Evolutionary conservation across 305 asterid species (phyloP), one percentile per base, ranked within the genome.

Genomic region (Fraxinus dipetala): DNA sequence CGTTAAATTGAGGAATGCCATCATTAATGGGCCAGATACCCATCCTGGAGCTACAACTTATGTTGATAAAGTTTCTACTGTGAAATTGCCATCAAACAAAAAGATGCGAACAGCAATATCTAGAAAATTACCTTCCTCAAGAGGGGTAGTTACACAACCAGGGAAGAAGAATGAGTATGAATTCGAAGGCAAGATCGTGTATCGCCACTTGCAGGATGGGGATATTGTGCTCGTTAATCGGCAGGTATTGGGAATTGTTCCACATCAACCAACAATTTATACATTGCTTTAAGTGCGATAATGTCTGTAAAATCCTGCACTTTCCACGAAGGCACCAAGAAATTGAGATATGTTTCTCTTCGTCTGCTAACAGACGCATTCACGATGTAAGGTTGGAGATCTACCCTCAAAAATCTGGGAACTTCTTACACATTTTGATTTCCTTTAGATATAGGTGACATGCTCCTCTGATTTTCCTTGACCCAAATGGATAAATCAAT

Each of bases 151-250:
- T 75, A 80, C 94, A 36, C 92, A 91, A 83, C 80, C 89, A 26
- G 98, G 94, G 82, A 91, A 91, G 90, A 88, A 78, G 84, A 79
- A 82, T 9, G 96, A 89, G 79, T 86, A 88, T 85, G 98, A 92
- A 69, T 88, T 92, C 86, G 99, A 96, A 89, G 94, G 99, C 26
- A 96, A 94, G 88, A 82, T 78, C 80, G 98, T 96, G 59, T 80
- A 83, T 85, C 97, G 99, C 72, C 99, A 96, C 90, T 87, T 96
- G 91, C 94, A 89, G 86, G 99, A 96, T 88, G 99, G 99, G 75
- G 99, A 96, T 87, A 88, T 96, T 81, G 99, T 96, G 82, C 98
- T 96, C 84, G 98, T 94, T 70, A 96, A 96, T 88, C 91, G 99
- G 32, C 99, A 96, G 98, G 99, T 96, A 85, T 70, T 69, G 75